Percentiles rank a stretch among this genome's conserved stretches.
phyloP scores from a whole-genome alignment of 164 flowering plant genomes.

The Umbellularia californica region DNA sequence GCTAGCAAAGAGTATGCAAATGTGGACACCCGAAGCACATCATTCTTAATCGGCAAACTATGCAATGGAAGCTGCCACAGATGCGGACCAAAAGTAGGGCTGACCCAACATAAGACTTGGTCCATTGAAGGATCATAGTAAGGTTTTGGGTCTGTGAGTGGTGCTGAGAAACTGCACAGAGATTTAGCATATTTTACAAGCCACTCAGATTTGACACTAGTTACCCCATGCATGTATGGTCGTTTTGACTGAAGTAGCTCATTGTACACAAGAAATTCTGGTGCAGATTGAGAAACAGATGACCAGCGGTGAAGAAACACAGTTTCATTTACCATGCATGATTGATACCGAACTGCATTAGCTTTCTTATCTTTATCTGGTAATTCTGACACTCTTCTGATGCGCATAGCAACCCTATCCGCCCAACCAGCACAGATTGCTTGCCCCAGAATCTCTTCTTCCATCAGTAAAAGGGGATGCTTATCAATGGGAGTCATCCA shows the following conservation, averaged over 20 bases:
- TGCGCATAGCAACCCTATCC: conserved; percentile 79
- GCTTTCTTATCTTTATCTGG: conserved; percentile 43
- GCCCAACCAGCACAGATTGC: conserved; percentile 99
- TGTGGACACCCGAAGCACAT: conserved; percentile 37
- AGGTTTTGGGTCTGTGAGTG: conserved; percentile 69
- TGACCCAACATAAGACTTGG: conserved; percentile 50
- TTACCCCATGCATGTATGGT: conserved; percentile 89
- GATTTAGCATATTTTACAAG: conserved; percentile 61
- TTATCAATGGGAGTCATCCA: conserved; percentile 60
- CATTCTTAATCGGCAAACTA: conserved; percentile 40
- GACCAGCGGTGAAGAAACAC: conserved; percentile 81
- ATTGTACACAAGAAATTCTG: conserved; percentile 79
- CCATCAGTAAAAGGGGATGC: conserved; percentile 46
- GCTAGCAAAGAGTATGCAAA: conserved; percentile 81
- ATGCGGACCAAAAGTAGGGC: conserved; percentile 69
- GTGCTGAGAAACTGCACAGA: conserved; percentile 64
- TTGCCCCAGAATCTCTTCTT: conserved; percentile 73
- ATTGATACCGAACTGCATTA: conserved; percentile 60
- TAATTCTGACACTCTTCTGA: conserved; percentile 28
- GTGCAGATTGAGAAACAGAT: conserved; percentile 55
- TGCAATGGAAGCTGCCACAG: conserved; percentile 73
- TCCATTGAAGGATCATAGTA: conserved; percentile 58
- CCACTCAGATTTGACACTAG: conserved; percentile 80
- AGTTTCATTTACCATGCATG: conserved; percentile 64
- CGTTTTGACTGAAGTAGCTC: conserved; percentile 68